Evolutionary conservation across 106 monocot species (phyloP).

Genomic region (Hemerocallis citrina): DNA sequence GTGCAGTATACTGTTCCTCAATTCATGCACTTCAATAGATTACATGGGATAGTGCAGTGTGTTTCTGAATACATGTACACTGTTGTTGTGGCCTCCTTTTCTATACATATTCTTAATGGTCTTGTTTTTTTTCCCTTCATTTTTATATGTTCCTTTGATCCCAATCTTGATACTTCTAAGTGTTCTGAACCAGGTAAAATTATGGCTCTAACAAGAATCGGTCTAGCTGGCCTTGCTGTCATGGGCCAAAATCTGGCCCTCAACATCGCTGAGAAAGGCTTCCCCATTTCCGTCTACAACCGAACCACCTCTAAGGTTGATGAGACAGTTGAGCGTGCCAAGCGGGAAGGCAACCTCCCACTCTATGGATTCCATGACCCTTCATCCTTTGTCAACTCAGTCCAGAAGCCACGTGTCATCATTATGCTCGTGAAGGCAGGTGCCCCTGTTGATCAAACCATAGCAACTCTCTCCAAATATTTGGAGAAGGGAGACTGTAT

Average conservation of each 20-base stretch:
- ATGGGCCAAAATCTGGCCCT: slow-evolving; percentile 63
- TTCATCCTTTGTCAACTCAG: slow-evolving; percentile 33
- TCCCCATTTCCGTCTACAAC: slow-evolving; percentile 55
- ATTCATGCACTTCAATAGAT: too few species aligned
- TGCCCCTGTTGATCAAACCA: slow-evolving; percentile 53
- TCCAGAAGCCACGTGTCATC: slow-evolving; percentile 43
- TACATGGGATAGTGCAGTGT: too few species aligned
- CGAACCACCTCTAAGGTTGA: slow-evolving; percentile 46
- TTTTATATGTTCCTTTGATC: too few species aligned
- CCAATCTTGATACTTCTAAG: slow-evolving; percentile 2
- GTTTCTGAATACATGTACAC: too few species aligned
- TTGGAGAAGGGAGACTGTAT: slow-evolving; percentile 51
- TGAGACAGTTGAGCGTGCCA: slow-evolving; percentile 45
- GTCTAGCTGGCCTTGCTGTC: slow-evolving; percentile 49
- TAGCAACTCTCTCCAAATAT: slow-evolving; percentile 26
- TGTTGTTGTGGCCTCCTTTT: too few species aligned
- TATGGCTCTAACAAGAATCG: slow-evolving; percentile 47
- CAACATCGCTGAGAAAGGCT: slow-evolving; percentile 54
- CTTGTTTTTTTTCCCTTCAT: too few species aligned
- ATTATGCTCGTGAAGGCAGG: slow-evolving; percentile 55
- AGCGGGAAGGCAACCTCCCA: slow-evolving; percentile 40
- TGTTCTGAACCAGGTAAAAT: slow-evolving; percentile 13
- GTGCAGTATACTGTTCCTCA: too few species aligned
- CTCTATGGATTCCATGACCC: slow-evolving; percentile 44
- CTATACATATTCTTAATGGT: too few species aligned